Percentiles rank a stretch among this genome's conserved stretches.
Conservation (phyloP, 257 asterid species). For the Eustoma russellianum region DNA sequence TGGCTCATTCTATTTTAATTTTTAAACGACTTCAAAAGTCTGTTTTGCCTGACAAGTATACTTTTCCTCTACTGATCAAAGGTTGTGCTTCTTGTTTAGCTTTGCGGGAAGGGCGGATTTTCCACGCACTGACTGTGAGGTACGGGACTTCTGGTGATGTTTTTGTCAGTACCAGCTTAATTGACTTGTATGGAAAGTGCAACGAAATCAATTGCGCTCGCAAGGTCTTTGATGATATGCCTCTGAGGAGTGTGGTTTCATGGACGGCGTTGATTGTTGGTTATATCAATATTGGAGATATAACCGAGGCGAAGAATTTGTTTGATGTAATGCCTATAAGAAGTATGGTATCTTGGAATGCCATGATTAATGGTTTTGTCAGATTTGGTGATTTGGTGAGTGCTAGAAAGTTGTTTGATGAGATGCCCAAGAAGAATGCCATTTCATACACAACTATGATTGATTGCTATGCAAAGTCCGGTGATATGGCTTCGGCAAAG, state of each 20-base stretch:
- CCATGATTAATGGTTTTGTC: constrained; percentile 47
- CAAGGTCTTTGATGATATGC: constrained; percentile 50
- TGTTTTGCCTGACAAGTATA: constrained; percentile 46
- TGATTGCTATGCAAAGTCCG: constrained; percentile 56
- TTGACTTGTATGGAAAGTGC: constrained; percentile 70
- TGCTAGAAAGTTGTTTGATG: constrained; percentile 46
- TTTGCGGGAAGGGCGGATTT: constrained; percentile 45
- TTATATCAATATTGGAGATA: constrained; percentile 33
- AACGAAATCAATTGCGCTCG: constrained; percentile 41
- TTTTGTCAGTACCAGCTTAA: constrained; percentile 55
- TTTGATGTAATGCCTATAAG: constrained; percentile 62
- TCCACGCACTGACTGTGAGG: constrained; percentile 49
- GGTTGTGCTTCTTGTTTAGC: constrained; percentile 35
- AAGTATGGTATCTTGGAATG: constrained; percentile 56
- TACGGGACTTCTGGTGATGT: constrained; percentile 44
- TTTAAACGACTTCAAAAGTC: constrained; percentile 32
- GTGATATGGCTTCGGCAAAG: constrained; percentile 68
- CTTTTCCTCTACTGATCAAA: constrained; percentile 53
- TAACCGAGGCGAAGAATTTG: constrained; percentile 28
- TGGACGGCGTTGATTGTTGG: constrained; percentile 73
- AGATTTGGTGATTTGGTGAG: constrained; percentile 42
- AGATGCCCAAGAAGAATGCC: constrained; percentile 40
- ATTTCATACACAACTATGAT: constrained; percentile 54
- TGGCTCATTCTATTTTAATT: constrained; percentile 25
- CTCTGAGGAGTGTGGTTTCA: constrained; percentile 42